Conservation (phyloP, 2,329 filamentous ascomycete species). For the Colletotrichum paranaense region DNA sequence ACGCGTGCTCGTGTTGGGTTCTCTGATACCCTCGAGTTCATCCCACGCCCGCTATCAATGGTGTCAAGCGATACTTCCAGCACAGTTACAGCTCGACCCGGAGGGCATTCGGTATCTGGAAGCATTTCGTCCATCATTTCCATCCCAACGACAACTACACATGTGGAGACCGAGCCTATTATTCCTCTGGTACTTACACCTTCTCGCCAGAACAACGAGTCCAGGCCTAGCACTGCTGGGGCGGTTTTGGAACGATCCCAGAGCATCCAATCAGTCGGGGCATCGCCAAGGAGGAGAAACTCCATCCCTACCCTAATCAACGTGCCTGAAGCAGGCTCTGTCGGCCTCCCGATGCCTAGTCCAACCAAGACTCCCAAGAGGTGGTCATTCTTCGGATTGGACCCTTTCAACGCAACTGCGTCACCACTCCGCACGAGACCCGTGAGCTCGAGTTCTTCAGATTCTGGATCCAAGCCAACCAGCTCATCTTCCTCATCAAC, state of each 20-base stretch:
- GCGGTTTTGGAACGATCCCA: constrained; percentile 70
- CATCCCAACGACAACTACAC: constrained; percentile 56
- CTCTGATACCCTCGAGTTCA: constrained; percentile 85
- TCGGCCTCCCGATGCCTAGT: constrained; percentile 54
- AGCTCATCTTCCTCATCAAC: constrained; percentile 42
- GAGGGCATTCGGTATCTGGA: constrained; percentile 77
- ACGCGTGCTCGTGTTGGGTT: constrained; percentile 81
- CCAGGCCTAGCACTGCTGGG: constrained; percentile 76
- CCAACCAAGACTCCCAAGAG: constrained; percentile 65
- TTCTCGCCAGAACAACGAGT: constrained; percentile 57
- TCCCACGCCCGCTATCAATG: constrained; percentile 83
- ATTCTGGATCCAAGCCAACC: constrained; percentile 45
- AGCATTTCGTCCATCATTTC: constrained; percentile 85
- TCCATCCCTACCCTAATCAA: constrained; percentile 67
- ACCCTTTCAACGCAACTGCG: constrained; percentile 59
- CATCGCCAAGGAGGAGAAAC: constrained; percentile 64
- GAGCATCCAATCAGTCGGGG: constrained; percentile 47
- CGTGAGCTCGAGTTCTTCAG: constrained; percentile 59
- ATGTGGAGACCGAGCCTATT: constrained; percentile 23
- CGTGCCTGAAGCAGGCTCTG: constrained; percentile 47
- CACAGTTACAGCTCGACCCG: constrained; percentile 75
- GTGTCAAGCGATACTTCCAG: constrained; percentile 88
- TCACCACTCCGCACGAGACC: constrained; percentile 61
- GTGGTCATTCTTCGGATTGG: constrained; percentile 73
- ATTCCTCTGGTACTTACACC: constrained; percentile 50